These are phyloP conservation scores for Hyphopichia burtonii DNA, from an alignment of 1,139 yeast species.

Conservation along the genomic window DNA sequence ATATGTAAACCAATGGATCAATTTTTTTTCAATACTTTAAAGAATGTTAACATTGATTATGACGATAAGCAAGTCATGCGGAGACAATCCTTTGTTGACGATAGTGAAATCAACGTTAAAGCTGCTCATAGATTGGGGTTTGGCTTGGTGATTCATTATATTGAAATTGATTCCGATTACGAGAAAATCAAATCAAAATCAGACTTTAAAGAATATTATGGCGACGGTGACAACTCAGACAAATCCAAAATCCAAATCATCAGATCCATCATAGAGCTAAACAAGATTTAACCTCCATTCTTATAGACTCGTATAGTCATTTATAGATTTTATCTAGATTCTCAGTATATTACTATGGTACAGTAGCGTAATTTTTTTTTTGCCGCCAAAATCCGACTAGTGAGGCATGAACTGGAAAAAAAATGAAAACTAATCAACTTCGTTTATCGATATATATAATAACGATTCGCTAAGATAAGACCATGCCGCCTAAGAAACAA, in stretches of 20 bases:
- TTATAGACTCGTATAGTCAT: not conserved
- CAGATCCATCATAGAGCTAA: constrained; percentile 31
- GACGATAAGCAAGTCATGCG: constrained; percentile 34
- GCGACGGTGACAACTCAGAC: constrained; percentile 27
- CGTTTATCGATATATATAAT: too few relatives aligned
- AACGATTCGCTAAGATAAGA: too few relatives aligned
- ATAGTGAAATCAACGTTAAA: constrained; percentile 64
- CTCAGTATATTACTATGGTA: too few relatives aligned
- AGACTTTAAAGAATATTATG: constrained; percentile 38
- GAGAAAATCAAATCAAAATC: constrained; percentile 23
- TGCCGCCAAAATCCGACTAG: too few relatives aligned
- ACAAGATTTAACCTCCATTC: constrained; percentile 8
- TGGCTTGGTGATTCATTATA: constrained; percentile 56
- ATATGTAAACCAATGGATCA: constrained; percentile 82
- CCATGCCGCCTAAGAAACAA: constrained; percentile 9
- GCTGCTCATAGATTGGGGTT: constrained; percentile 54
- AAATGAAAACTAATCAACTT: too few relatives aligned
- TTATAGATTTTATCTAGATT: not conserved
- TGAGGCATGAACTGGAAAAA: too few relatives aligned
- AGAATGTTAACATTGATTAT: constrained; percentile 59
- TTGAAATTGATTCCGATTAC: constrained; percentile 50
- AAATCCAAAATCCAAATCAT: constrained; percentile 29
- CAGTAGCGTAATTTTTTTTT: too few relatives aligned
- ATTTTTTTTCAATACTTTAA: constrained; percentile 53
- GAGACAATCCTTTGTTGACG: constrained; percentile 70